These are phyloP conservation scores for Kwoniella sp. DNA, from an alignment of 768 basidiomycete genomes.

Conservation along the genomic window DNA sequence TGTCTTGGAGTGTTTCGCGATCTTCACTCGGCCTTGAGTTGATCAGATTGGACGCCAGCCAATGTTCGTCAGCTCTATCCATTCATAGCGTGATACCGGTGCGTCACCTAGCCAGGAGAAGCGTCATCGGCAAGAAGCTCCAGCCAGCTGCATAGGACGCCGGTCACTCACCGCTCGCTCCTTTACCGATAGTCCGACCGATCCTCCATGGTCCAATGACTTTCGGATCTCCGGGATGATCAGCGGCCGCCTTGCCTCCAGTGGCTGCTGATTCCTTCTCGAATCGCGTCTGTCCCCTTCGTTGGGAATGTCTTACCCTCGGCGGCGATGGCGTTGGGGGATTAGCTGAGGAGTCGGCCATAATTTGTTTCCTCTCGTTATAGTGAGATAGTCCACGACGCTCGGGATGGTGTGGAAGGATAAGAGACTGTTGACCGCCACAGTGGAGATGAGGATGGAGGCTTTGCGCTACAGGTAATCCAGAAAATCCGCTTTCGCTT, in stretches of 20 bases:
- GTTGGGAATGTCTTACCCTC: conserved; percentile 23
- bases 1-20: conserved; percentile 81
- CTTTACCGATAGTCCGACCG: conserved; percentile 91
- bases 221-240: conserved; percentile 80
- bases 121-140: too few species aligned
- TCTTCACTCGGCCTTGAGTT: conserved; percentile 84
- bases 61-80: neutral
- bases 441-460: neutral
- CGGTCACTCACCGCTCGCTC: conserved; percentile 71
- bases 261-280: conserved; percentile 75
- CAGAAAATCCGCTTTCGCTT: too few species aligned
- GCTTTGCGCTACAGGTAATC: neutral
- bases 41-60: too few species aligned
- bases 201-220: conserved; percentile 89
- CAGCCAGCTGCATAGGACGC: too few species aligned
- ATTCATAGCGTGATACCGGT: too few species aligned
- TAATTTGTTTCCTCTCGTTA: neutral
- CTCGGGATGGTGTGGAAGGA: neutral
- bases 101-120: too few species aligned
- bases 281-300: conserved; percentile 36
- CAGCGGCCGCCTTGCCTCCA: conserved; percentile 70
- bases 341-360: conserved; percentile 14
- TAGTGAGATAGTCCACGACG: too few species aligned
- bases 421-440: neutral
- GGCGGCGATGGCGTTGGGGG: conserved; percentile 39